A percentile compares a stretch with the other conserved stretches of the same genome.
Conservation (phyloP, 2,329 filamentous ascomycete genomes). For the Aspergillus sp. region DNA sequence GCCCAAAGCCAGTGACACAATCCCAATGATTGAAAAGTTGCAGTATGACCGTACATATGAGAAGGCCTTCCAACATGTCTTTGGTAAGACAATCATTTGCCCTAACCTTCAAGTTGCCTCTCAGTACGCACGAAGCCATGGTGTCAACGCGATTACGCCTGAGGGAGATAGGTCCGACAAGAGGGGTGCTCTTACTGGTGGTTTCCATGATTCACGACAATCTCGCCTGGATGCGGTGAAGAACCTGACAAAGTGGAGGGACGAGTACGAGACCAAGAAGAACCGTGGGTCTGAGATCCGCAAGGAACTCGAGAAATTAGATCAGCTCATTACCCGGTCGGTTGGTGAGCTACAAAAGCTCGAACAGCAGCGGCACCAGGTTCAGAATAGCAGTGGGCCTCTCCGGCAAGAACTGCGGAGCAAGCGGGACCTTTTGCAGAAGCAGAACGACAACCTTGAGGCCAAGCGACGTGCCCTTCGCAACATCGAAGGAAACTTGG, state of each 20-base stretch:
- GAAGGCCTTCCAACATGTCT: conserved; percentile 89
- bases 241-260: conserved; percentile 73
- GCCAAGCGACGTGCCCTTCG: conserved; percentile 67
- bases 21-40: conserved; percentile 84
- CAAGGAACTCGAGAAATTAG: conserved; percentile 73
- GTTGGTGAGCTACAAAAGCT: conserved; percentile 81
- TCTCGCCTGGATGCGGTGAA: conserved; percentile 87
- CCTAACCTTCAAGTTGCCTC: conserved; percentile 84
- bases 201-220: conserved; percentile 83
- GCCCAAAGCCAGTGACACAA: conserved; percentile 82
- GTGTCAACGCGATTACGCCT: conserved; percentile 88
- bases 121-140: conserved; percentile 90
- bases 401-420: conserved; percentile 75
- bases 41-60: conserved; percentile 77
- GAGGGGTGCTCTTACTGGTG: conserved; percentile 92
- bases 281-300: conserved; percentile 69
- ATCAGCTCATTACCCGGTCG: conserved; percentile 88
- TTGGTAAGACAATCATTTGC: conserved; percentile 93
- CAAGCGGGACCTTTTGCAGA: conserved; percentile 75
- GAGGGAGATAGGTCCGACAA: conserved; percentile 96
- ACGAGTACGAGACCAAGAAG: conserved; percentile 71
- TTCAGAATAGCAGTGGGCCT: conserved; percentile 81
- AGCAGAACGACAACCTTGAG: conserved; percentile 74
- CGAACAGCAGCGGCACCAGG: conserved; percentile 75
- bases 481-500: conserved; percentile 74